Evolutionary conservation across 768 basidiomycete species (phyloP), one percentile per base, ranked within the genome.

Genomic region (Hericium rajendrae): DNA sequence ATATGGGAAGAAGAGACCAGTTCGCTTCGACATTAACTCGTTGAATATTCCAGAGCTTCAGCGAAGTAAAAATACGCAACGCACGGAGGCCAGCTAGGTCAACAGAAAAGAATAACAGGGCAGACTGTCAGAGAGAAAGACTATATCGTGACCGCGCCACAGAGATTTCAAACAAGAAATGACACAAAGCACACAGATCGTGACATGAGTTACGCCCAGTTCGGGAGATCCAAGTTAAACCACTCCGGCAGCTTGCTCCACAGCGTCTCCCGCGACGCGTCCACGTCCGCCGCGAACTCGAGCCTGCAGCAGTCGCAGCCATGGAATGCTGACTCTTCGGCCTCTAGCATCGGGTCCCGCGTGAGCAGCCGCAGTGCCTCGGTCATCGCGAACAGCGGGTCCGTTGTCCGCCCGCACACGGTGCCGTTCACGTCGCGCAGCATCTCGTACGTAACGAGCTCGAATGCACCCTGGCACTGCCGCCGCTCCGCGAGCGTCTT

Each of bases 371-470:
- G 57, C 48, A 61, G 57, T 15, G 55, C 57, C n/a, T 62, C 57
- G 43, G 54, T 53, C 62, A 63, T 61, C 37, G 57, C 60, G n/a
- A 61, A 51, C 55, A 63, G 58, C 15, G 62, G 62, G 51, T 63
- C 62, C n/a, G 57, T 52, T 6, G 55, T 62, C 51, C 52, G 52
- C 22, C 62, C 57, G 11, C 56, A 58, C 22, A 63, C 22, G 26
- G 62, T 49, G 1, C 62, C 62, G 16, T 62, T 62, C 39, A 61
- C 55, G 16, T 63, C 60, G 4, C 62, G 57, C 49, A 63, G 54
- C 8, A 63, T 57, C 51, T 63, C 60, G 37, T 51, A 59, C 6
- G 55, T 59, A 11, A 62, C 55, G 43, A 59, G 46, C 8, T 63
- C 60, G 55, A 63, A 63, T 4, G 60, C 62, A 20, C 55, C 49